phyloP scores from a whole-genome alignment of 768 basidiomycete species.

The Thelephora ganbajun region DNA sequence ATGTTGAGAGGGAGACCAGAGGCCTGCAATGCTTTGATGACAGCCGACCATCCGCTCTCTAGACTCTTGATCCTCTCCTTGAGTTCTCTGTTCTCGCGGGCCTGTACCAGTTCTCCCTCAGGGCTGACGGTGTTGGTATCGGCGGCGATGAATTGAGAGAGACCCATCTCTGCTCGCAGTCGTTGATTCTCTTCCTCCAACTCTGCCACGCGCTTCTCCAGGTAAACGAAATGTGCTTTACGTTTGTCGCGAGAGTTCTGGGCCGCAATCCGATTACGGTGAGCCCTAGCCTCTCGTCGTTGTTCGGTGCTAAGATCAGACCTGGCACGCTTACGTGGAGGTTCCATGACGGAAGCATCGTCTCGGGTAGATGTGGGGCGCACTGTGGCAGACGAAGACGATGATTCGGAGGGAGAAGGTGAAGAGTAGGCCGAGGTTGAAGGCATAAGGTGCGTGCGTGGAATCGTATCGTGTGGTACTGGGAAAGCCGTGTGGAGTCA shows the following conservation, averaged over 20 bases:
- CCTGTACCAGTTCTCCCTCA: conserved; percentile 13
- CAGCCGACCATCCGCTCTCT: conserved; percentile 71
- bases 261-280: conserved; percentile 86
- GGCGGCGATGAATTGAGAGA: conserved; percentile 15
- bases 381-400: background rate
- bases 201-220: conserved; percentile 84
- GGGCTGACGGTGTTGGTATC: conserved; percentile 6
- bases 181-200: conserved; percentile 77
- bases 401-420: background rate
- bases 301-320: conserved; percentile 53
- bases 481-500: no score
- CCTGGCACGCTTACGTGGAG: conserved; percentile 66
- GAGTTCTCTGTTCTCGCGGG: conserved; percentile 62
- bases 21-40: conserved; percentile 58
- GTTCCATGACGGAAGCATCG: conserved; percentile 11
- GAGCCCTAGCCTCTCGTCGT: conserved; percentile 77
- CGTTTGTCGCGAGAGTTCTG: conserved; percentile 87
- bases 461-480: no score
- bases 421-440: background rate
- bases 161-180: conserved; percentile 39
- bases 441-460: background rate
- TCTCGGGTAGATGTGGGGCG: conserved; percentile 8
- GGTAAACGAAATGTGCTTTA: conserved; percentile 80
- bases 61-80: conserved; percentile 65
- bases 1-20: conserved; percentile 47